phyloP scores from a whole-genome alignment of 2,329 filamentous ascomycete species.

The Ascochyta clinopodiicola region DNA sequence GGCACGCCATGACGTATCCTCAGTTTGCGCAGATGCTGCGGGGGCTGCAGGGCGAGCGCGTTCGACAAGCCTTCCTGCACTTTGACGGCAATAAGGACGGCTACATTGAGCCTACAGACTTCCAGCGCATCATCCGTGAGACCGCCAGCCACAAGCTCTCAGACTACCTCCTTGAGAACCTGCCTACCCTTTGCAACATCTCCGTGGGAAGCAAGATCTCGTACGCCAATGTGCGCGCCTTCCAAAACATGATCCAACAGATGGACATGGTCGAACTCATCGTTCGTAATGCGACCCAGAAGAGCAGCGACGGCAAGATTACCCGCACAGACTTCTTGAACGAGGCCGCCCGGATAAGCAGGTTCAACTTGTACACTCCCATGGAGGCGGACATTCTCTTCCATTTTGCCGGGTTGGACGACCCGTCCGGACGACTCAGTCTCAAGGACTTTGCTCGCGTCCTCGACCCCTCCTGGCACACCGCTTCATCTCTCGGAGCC shows the following conservation, averaged over 20 bases:
- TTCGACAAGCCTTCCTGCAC: constrained; percentile 90
- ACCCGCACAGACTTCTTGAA: constrained; percentile 93
- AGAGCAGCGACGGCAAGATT: constrained; percentile 89
- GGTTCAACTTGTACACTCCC: constrained; percentile 95
- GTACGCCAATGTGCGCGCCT: constrained; percentile 95
- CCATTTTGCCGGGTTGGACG: constrained; percentile 93
- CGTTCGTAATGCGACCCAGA: constrained; percentile 81
- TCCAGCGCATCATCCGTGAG: constrained; percentile 94
- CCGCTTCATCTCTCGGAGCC: constrained; percentile 63
- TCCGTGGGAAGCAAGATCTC: constrained; percentile 90
- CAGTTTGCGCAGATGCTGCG: constrained; percentile 99
- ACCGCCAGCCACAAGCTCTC: constrained; percentile 96
- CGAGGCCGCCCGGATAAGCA: constrained; percentile 86
- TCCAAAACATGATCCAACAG: constrained; percentile 96
- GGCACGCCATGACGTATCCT: constrained; percentile 90
- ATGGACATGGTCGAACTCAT: constrained; percentile 98
- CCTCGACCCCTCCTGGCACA: constrained; percentile 89
- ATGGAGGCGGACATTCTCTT: constrained; percentile 99
- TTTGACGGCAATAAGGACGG: constrained; percentile 93
- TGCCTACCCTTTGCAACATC: constrained; percentile 94
- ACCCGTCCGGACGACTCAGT: constrained; percentile 83
- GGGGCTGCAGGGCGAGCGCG: constrained; percentile 92
- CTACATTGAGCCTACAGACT: constrained; percentile 93
- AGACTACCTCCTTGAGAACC: constrained; percentile 89
- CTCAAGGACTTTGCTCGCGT: constrained; percentile 91